Evolutionary conservation across 2,329 filamentous ascomycete species (phyloP), one percentile per base, ranked within the genome.

Genomic region (Diaporthe nobilis): DNA sequence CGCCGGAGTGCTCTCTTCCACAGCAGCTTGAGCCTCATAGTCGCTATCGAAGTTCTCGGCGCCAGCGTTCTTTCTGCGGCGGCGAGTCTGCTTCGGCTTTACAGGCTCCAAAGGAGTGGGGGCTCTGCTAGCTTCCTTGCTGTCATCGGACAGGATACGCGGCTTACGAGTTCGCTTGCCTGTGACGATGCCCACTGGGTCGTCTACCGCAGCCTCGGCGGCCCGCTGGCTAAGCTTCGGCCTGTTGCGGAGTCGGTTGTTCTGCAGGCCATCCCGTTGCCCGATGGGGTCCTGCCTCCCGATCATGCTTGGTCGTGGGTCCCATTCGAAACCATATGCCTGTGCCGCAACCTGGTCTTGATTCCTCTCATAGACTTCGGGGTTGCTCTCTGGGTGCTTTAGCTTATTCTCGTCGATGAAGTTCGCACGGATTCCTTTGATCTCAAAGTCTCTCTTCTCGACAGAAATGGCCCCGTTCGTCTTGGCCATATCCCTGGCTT

Each of bases 291-390:
- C 90, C 80, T 93, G 92, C 49, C 86, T 85, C 28, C 90, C 90
- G 75, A 92, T 86, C 81, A 90, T 90, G 76, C 87, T 87, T 3
- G 88, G 87, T 71, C 90, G 88, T 13, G 88, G 86, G 78, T 92
- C 90, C 78, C 92, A 91, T 76, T 91, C 89, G 78, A 92, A 92
- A 22, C 89, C 88, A 79, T 92, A 93, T 1, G 88, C 86, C 76
- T 89, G 86, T 10, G 91, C 90, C 87, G 90, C 89, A 77, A 91
- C 85, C 73, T 86, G 86, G 82, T 92, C 90, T 80, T 93, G 88
- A 72, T 86, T 81, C 73, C 81, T 81, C 57, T 82, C 80, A 76
- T 89, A 87, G 6, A 87, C 85, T 58, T 89, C 86, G 34, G 86
- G 83, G 0, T 86, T 86, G 10, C 87, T 84, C 53, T 88, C 85